These are phyloP conservation scores for Balansia obtecta DNA, from an alignment of 2,329 filamentous ascomycete genomes.

Conservation along the genomic window DNA sequence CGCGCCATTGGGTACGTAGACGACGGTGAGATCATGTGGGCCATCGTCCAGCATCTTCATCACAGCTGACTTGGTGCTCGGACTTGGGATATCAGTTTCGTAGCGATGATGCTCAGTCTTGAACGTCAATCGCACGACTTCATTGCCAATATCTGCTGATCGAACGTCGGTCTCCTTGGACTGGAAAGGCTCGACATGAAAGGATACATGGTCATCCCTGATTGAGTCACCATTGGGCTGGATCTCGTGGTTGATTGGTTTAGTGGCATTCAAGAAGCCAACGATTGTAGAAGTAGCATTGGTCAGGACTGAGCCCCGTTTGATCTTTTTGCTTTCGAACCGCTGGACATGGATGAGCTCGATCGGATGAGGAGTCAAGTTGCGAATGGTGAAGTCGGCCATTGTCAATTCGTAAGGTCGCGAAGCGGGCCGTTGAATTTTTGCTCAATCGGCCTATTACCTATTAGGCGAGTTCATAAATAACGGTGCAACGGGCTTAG, in stretches of 20 bases:
- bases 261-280: conserved; percentile 31
- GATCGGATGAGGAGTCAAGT: conserved; percentile 63
- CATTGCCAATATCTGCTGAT: conserved; percentile 43
- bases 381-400: conserved; percentile 60
- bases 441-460: not conserved
- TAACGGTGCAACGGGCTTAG: not conserved
- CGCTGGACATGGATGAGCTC: conserved; percentile 63
- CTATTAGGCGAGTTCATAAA: not conserved
- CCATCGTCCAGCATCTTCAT: conserved; percentile 43
- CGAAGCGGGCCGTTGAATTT: not conserved
- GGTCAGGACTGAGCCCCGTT: conserved; percentile 29
- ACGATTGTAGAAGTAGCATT: conserved; percentile 32
- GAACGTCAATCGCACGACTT: conserved; percentile 65
- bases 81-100: conserved; percentile 59
- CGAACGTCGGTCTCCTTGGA: conserved; percentile 44
- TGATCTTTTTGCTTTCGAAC: conserved; percentile 42
- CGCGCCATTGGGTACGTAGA: conserved; percentile 47
- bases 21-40: conserved; percentile 48
- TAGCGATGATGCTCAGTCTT: conserved; percentile 45
- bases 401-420: conserved; percentile 21
- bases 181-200: conserved; percentile 57
- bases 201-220: conserved; percentile 46
- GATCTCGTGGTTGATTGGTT: conserved; percentile 17
- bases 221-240: conserved; percentile 45
- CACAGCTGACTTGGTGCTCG: conserved; percentile 43